Percentiles rank a stretch among this genome's conserved stretches.
Conservation (phyloP, 2,329 filamentous ascomycete genomes). For the Magnaporthiopsis rhizophila region DNA sequence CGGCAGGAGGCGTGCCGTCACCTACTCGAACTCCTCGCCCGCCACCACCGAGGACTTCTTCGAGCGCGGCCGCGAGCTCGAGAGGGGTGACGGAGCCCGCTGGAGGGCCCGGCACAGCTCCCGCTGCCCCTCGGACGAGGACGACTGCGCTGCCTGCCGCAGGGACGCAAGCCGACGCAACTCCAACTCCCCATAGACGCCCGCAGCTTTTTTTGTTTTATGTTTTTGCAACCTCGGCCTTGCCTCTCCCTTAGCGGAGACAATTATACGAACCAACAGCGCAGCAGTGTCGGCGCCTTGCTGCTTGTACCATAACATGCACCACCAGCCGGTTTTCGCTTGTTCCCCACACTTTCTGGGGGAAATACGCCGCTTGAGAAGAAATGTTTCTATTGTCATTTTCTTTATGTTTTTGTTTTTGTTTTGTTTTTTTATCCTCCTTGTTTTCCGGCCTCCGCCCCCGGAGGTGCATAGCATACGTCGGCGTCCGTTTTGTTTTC, state of each 20-base stretch:
- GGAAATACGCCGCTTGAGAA: neutral
- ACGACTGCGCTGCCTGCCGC: conserved; percentile 1
- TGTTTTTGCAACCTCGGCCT: neutral
- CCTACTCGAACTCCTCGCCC: neutral
- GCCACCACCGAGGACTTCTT: neutral
- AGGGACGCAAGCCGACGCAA: neutral
- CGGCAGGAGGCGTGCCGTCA: neutral
- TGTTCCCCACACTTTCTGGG: neutral
- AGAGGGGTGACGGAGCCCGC: neutral
- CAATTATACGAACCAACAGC: neutral
- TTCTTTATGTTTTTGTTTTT: too few relatives aligned
- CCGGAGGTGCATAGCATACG: neutral
- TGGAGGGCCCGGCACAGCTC: neutral
- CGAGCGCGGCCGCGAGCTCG: neutral
- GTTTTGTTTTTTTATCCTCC: neutral
- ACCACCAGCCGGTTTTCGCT: neutral
- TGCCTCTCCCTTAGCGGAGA: neutral
- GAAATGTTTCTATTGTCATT: neutral
- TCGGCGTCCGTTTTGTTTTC: neutral
- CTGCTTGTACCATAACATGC: neutral
- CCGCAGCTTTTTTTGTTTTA: neutral
- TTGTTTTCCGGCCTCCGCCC: neutral
- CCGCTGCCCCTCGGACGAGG: conserved; percentile 1
- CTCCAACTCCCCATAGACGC: neutral
- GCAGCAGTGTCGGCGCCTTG: neutral